Evolutionary conservation across 164 flowering plant genomes (phyloP).

Genomic region (Tetrastigma voinierianum): DNA sequence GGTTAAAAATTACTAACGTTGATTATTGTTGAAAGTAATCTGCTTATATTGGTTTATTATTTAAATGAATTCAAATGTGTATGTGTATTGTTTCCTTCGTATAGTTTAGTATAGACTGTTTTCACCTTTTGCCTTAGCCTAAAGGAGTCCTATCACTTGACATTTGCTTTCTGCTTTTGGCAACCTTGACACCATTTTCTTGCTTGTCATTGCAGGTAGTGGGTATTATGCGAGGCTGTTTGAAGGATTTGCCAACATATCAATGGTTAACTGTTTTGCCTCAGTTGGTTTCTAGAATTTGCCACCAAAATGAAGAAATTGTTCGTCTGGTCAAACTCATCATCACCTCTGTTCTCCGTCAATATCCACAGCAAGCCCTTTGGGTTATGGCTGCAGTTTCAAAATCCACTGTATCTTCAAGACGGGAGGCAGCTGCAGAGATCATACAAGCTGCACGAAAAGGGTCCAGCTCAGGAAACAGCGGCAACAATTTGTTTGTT

Average conservation of each 20-base stretch:
- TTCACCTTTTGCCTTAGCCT: too few species aligned
- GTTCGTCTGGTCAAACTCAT: conserved; percentile 83
- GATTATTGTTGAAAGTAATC: too few species aligned
- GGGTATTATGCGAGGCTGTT: conserved; percentile 91
- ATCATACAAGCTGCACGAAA: conserved; percentile 87
- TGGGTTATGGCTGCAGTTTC: conserved; percentile 99
- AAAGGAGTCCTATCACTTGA: too few species aligned
- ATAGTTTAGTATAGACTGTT: too few species aligned
- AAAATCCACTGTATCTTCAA: conserved; percentile 88
- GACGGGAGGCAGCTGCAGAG: conserved; percentile 94
- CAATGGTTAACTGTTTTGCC: conserved; percentile 95
- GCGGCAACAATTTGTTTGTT: conserved; percentile 58
- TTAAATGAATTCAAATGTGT: too few species aligned
- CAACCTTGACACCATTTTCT: neutral
- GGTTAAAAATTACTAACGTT: too few species aligned
- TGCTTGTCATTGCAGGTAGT: conserved; percentile 48
- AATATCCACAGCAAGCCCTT: conserved; percentile 93
- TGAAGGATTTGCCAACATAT: conserved; percentile 91
- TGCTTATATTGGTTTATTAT: too few species aligned
- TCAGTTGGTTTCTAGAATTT: conserved; percentile 96
- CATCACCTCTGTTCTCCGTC: conserved; percentile 79
- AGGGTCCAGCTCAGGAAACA: conserved; percentile 57
- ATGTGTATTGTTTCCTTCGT: too few species aligned
- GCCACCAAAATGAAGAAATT: conserved; percentile 94
- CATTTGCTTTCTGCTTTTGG: too few species aligned